Conservation (phyloP, 768 basidiomycete species). For the Mycena metata region DNA sequence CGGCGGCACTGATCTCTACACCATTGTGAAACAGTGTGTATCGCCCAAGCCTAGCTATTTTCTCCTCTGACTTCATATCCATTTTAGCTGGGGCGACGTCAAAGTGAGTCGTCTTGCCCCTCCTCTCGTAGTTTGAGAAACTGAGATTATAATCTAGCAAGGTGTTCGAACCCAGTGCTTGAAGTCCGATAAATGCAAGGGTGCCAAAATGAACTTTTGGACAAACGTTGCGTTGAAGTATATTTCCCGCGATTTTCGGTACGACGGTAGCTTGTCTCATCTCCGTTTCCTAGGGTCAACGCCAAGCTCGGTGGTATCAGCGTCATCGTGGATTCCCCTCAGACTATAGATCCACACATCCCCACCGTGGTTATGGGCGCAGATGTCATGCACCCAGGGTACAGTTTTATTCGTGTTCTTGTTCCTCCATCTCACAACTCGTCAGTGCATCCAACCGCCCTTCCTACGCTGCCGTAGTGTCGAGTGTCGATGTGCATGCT, state of each 20-base stretch:
- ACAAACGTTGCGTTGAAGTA: conserved; percentile 87
- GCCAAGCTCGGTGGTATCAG: conserved; percentile 90
- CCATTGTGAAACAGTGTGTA: conserved; percentile 81
- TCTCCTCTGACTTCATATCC: neutral
- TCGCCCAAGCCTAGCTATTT: conserved; percentile 47
- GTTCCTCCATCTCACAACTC: conserved; percentile 66
- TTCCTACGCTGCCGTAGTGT: conserved; percentile 85
- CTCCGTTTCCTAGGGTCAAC: conserved; percentile 73
- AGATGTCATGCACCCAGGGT: conserved; percentile 47
- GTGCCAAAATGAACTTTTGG: conserved; percentile 81
- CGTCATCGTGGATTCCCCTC: conserved; percentile 75
- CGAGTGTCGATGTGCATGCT: conserved; percentile 79
- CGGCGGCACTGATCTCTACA: conserved; percentile 81
- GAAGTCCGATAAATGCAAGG: conserved; percentile 72
- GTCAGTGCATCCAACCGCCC: conserved; percentile 81
- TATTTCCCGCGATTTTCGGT: conserved; percentile 43
- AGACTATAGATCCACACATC: conserved; percentile 74
- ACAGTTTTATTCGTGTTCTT: neutral
- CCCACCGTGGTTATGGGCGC: conserved; percentile 86
- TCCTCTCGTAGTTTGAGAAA: conserved; percentile 34
- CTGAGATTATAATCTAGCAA: conserved; percentile 50
- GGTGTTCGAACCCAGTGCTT: conserved; percentile 87
- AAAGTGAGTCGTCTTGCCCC: conserved; percentile 53
- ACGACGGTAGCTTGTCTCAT: too few species aligned
- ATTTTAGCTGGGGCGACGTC: conserved; percentile 80